Conservation (phyloP, 2,329 filamentous ascomycete genomes). For the Keithomyces neogunnii region DNA sequence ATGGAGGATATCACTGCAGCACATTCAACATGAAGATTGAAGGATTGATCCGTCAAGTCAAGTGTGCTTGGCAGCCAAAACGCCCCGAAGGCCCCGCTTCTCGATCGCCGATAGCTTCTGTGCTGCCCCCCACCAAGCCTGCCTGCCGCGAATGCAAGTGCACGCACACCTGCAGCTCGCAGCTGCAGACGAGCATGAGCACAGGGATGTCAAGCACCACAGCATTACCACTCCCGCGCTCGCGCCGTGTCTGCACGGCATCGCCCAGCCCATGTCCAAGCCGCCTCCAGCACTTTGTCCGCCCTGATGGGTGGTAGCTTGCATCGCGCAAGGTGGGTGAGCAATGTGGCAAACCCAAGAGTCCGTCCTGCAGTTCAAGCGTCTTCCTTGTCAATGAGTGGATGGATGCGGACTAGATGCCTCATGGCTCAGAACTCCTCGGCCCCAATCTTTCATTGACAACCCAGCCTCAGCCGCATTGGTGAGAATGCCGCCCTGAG, state of each 20-base stretch:
- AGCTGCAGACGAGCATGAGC: background rate
- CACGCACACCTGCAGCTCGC: too few species aligned
- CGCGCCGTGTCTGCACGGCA: conserved; percentile 5
- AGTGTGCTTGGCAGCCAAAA: conserved; percentile 1
- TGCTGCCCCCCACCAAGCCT: background rate
- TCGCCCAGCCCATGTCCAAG: background rate
- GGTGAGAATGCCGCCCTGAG: background rate
- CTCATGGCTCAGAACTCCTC: background rate
- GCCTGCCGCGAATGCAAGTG: background rate
- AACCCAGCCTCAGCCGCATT: background rate
- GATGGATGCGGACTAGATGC: background rate
- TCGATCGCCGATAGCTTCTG: conserved; percentile 3
- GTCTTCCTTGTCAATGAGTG: background rate
- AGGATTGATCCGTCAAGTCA: background rate
- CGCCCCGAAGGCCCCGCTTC: conserved; percentile 2
- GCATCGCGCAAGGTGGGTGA: too few species aligned
- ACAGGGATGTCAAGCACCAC: background rate
- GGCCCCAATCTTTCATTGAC: background rate
- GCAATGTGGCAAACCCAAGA: background rate
- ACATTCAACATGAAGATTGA: background rate
- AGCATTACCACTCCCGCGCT: background rate
- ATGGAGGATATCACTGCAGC: too few species aligned
- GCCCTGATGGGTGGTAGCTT: background rate
- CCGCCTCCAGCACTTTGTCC: background rate
- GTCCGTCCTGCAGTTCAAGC: background rate